Conservation (phyloP, 139 green algal genomes). For the Dunaliella primolecta region DNA sequence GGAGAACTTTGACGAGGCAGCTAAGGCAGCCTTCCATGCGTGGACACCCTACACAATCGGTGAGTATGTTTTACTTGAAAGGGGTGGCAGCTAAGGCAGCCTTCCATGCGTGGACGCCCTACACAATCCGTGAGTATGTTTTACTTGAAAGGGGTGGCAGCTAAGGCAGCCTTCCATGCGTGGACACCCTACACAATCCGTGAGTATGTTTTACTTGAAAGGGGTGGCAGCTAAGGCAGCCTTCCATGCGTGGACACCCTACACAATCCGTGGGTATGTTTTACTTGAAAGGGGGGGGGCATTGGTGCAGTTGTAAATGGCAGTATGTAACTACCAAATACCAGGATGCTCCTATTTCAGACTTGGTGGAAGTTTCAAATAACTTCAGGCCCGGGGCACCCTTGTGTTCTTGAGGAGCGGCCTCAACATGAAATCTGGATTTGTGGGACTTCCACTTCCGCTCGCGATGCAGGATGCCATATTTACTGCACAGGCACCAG, state of each 20-base stretch:
- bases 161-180: constrained; percentile 76
- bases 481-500: too few species aligned
- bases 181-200: constrained; percentile 62
- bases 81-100: constrained; percentile 75
- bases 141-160: too few species aligned
- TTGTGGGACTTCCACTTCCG: too few species aligned
- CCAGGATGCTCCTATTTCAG: too few species aligned
- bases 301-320: too few species aligned
- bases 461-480: too few species aligned
- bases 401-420: too few species aligned
- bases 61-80: constrained; percentile 47
- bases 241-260: constrained; percentile 72
- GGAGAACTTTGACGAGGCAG: constrained; percentile 91
- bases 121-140: constrained; percentile 54
- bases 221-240: constrained; percentile 75
- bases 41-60: constrained; percentile 62
- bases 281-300: too few species aligned
- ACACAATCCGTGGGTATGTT: constrained; percentile 54
- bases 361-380: too few species aligned
- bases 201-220: constrained; percentile 47
- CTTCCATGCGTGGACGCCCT: constrained; percentile 72
- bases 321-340: too few species aligned
- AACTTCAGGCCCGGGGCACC: too few species aligned
- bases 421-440: too few species aligned
- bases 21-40: constrained; percentile 76